Conservation (phyloP, 2,329 filamentous ascomycete genomes). For the Thielaviopsis punctulata region DNA sequence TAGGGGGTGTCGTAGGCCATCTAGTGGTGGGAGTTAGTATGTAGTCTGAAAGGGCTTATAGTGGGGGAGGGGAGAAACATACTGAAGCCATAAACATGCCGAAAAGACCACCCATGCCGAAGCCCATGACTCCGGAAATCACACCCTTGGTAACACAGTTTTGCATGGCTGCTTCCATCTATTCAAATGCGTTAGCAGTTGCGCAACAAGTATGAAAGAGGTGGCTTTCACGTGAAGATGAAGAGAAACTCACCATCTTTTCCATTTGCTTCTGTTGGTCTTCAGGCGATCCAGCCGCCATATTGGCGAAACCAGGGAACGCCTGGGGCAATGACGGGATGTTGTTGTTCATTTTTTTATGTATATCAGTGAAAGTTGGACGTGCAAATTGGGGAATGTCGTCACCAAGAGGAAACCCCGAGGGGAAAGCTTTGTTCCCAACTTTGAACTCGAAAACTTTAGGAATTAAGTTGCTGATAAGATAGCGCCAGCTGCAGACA, state of each 20-base stretch:
- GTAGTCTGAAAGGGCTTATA: background rate
- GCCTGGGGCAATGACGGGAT: background rate
- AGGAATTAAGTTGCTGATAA: conserved; percentile 1
- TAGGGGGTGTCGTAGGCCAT: conserved; percentile 97
- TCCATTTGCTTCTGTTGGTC: conserved; percentile 14
- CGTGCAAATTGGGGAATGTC: too few relatives aligned
- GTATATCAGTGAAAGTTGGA: too few relatives aligned
- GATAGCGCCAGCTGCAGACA: background rate
- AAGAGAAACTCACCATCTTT: conserved; percentile 10
- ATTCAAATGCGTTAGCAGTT: conserved; percentile 4
- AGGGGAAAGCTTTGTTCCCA: background rate
- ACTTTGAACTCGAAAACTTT: background rate
- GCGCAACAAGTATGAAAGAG: background rate
- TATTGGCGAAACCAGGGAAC: conserved; percentile 3
- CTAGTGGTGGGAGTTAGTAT: conserved; percentile 25
- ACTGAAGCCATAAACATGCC: conserved; percentile 97
- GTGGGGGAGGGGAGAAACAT: conserved; percentile 22
- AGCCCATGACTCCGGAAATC: conserved; percentile 84
- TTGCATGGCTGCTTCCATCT: conserved; percentile 80
- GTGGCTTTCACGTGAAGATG: too few relatives aligned
- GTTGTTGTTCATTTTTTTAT: conserved; percentile 3
- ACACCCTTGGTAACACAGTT: conserved; percentile 78
- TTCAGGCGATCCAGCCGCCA: conserved; percentile 5
- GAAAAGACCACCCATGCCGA: conserved; percentile 83
- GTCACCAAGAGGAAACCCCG: background rate